Base-by-base conservation (phyloP, 176 grass and related monocot genomes). In the Juncus effusus region DNA sequence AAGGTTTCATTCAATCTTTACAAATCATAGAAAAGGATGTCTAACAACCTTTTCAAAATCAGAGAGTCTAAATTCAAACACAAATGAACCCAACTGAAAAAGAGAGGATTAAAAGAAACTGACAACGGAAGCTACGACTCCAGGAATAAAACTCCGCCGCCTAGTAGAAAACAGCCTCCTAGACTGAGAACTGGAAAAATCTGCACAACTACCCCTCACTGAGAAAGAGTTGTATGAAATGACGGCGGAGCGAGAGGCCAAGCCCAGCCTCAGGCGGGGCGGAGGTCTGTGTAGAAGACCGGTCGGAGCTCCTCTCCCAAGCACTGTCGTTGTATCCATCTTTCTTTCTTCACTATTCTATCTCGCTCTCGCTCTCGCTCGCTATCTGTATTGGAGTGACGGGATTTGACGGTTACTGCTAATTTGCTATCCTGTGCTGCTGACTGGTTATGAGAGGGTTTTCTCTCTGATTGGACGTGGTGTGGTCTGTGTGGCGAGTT, bases 71-170 rank as follows among this genome's bases (percentile, higher is more conserved):
- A 56, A 63, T 39, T 7, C 9, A 13, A 15, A 10, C 2, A 63
- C 3, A 59, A 13, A 54, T 16, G 9, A 67, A 8, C 15, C 6
- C 14, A 51, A 15, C 11, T 42, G 8, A 42, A 38, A 44, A 42
- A 51, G 57, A 42, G 13, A 4, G 7, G 35, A 59, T 5, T 13
- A 51, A 49, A 13, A n/a, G 7, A n/a, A 55, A 13, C 74, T 1
- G 37, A 92, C 89, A 70, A 71, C 39, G 19, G 89, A 77, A 39
- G 81, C 81, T 39, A 86, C 63, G 67, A 83, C 53, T 61, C 64
- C 80, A 7, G 37, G 67, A 40, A 82, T 63, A 55, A 50, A 15
- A 63, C 54, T 67, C 55, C 51, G 73, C 7, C 57, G 72, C 61
- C 61, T 61, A 28, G 75, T 15, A 9, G 37, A 55, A 61, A 47